Evolutionary conservation across 75 land plant species (phyloP).

Genomic region (Sequoia sempervirens): DNA sequence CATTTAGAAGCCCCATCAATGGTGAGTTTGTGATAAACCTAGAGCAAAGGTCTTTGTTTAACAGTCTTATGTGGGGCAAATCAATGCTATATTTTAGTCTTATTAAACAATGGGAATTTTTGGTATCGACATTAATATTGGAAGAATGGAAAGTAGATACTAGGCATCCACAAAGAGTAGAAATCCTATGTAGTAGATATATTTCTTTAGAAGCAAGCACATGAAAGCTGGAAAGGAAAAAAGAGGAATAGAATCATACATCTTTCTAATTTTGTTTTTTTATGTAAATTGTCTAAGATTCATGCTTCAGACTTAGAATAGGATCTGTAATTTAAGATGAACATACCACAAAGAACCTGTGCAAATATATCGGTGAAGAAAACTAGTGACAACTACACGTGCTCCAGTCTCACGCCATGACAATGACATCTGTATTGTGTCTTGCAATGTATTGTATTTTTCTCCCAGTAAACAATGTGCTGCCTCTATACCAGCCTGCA

Average conservation of each 20-base stretch:
- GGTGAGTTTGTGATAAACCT: too few species aligned
- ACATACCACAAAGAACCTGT: slow-evolving; percentile 49
- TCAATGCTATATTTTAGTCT: not conserved
- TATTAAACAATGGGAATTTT: not conserved
- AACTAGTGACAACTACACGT: slow-evolving; percentile 50
- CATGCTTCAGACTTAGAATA: not conserved
- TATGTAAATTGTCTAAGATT: not conserved
- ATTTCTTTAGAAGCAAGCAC: not conserved
- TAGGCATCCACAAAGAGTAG: not conserved
- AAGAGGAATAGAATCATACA: not conserved
- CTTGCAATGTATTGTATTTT: slow-evolving; percentile 24
- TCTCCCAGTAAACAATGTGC: slow-evolving; percentile 61
- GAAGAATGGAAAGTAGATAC: not conserved
- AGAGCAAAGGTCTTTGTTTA: not conserved
- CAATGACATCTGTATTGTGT: slow-evolving; percentile 58
- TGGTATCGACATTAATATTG: not conserved
- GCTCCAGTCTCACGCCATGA: slow-evolving; percentile 62
- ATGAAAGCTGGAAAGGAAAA: not conserved
- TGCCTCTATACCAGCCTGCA: slow-evolving; percentile 74
- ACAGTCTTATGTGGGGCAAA: not conserved
- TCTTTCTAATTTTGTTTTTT: not conserved
- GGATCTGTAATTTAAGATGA: not conserved
- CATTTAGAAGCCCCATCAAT: not conserved
- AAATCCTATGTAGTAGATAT: not conserved
- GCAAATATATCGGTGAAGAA: slow-evolving; percentile 47